Evolutionary conservation across 177 flowering plant genomes (phyloP).

Genomic region (Vitis hybrid): DNA sequence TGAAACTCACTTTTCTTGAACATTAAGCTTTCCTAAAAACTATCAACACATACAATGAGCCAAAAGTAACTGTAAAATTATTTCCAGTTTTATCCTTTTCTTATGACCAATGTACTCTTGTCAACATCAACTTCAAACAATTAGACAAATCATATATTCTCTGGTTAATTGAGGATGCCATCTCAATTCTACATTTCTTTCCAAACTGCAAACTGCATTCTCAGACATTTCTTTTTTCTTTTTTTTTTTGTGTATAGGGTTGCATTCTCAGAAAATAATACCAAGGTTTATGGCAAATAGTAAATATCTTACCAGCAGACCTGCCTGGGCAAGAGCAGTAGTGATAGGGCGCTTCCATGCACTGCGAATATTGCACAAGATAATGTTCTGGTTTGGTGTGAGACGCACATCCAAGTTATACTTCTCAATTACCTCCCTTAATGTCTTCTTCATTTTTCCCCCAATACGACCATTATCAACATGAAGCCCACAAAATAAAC

Average conservation of each 20-base stretch:
- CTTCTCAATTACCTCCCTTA: constrained; percentile 89
- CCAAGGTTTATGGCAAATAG: background rate
- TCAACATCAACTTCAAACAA: too few relatives aligned
- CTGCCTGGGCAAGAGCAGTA: constrained; percentile 84
- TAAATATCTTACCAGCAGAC: constrained; percentile 65
- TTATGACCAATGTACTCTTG: too few relatives aligned
- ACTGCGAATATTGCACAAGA: constrained; percentile 71
- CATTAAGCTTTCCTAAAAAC: background rate
- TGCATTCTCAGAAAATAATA: background rate
- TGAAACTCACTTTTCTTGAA: background rate
- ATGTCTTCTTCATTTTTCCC: constrained; percentile 73
- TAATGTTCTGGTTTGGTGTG: constrained; percentile 94
- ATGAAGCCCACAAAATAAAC: constrained; percentile 86
- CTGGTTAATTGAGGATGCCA: too few relatives aligned
- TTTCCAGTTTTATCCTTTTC: too few relatives aligned
- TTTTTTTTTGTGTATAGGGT: background rate
- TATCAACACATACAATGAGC: too few relatives aligned
- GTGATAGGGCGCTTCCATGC: constrained; percentile 83
- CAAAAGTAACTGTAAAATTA: too few relatives aligned
- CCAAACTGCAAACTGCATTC: too few relatives aligned
- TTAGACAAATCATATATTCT: too few relatives aligned
- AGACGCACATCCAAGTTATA: constrained; percentile 78
- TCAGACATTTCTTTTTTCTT: too few relatives aligned
- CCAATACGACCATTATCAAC: constrained; percentile 91
- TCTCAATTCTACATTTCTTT: too few relatives aligned